A percentile compares a stretch with the other conserved stretches of the same genome.
phyloP scores from a whole-genome alignment of 371 early-diverging fungal species.

The Rhizopus delemar region DNA sequence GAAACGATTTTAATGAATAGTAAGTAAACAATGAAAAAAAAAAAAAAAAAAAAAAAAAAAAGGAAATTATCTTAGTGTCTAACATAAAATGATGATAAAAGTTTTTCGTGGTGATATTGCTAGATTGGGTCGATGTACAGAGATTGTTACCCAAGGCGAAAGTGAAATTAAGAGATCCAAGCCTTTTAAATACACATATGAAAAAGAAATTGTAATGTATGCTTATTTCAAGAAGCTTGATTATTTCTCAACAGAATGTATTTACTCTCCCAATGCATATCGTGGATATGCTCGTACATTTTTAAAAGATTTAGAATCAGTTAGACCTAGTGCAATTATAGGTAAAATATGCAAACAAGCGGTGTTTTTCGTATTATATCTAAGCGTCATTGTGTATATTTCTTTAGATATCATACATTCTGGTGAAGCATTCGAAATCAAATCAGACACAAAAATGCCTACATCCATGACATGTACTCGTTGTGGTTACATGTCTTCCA shows the following conservation, averaged over 20 bases:
- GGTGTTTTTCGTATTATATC: not conserved
- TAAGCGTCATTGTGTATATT: too few species aligned
- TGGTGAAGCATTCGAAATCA: slow-evolving; percentile 87
- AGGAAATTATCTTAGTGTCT: not conserved
- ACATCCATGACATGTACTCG: slow-evolving; percentile 74
- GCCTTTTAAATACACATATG: slow-evolving; percentile 99
- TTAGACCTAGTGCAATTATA: slow-evolving; percentile 90
- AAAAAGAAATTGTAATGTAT: slow-evolving; percentile 99
- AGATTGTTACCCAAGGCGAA: slow-evolving; percentile 83
- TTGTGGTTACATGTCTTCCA: slow-evolving; percentile 95
- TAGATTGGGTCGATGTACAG: slow-evolving; percentile 93
- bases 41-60: not conserved
- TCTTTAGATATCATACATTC: slow-evolving; percentile 86
- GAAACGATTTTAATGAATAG: slow-evolving; percentile 99
- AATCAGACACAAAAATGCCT: slow-evolving; percentile 69
- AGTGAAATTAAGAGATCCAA: slow-evolving; percentile 87
- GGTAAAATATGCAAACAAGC: slow-evolving; percentile 43
- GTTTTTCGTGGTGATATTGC: slow-evolving; percentile 98
- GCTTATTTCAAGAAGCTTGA: slow-evolving; percentile 98
- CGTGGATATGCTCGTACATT: slow-evolving; percentile 97
- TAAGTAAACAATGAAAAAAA: slow-evolving; percentile 37
- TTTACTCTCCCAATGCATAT: slow-evolving; percentile 98
- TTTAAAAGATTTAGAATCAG: slow-evolving; percentile 95
- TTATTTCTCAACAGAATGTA: slow-evolving; percentile 99
- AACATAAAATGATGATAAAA: slow-evolving; percentile 19